Percentiles rank a stretch among this genome's conserved stretches.
These are phyloP conservation scores for Fusarium secorum DNA, from an alignment of 2,329 filamentous ascomycete genomes.

Conservation along the genomic window DNA sequence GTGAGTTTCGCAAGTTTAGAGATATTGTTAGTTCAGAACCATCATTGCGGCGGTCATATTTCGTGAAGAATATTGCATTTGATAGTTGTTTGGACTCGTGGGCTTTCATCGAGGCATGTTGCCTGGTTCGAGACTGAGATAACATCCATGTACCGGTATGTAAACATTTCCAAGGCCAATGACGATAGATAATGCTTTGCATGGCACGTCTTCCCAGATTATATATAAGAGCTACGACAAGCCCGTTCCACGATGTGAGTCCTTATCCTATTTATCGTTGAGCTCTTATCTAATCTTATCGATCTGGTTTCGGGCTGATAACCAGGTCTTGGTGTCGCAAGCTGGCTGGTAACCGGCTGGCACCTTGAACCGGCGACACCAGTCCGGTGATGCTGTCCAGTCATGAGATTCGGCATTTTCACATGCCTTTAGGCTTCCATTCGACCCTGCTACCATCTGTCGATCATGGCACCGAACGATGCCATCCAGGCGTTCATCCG, in stretches of 20 bases:
- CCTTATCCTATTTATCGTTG: not conserved
- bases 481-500: not conserved
- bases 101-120: not conserved
- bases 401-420: not conserved
- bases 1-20: not conserved
- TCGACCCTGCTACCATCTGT: not conserved
- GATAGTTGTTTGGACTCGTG: not conserved
- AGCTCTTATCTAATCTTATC: not conserved
- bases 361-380: not conserved
- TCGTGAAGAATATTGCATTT: not conserved
- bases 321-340: not conserved
- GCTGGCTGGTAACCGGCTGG: not conserved
- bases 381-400: not conserved
- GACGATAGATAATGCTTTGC: accelerated
- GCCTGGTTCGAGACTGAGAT: not conserved
- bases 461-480: not conserved
- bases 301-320: not conserved
- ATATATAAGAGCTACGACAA: accelerated
- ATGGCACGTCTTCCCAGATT: accelerated
- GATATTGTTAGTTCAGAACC: accelerated
- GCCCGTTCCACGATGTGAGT: accelerated
- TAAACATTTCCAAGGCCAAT: accelerated
- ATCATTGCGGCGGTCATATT: not conserved
- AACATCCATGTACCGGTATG: accelerated
- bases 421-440: not conserved